A percentile compares a stretch with the other conserved stretches of the same genome.
Conservation (phyloP, 148 eudicot genomes). For the Dysphania ambrosioides region DNA sequence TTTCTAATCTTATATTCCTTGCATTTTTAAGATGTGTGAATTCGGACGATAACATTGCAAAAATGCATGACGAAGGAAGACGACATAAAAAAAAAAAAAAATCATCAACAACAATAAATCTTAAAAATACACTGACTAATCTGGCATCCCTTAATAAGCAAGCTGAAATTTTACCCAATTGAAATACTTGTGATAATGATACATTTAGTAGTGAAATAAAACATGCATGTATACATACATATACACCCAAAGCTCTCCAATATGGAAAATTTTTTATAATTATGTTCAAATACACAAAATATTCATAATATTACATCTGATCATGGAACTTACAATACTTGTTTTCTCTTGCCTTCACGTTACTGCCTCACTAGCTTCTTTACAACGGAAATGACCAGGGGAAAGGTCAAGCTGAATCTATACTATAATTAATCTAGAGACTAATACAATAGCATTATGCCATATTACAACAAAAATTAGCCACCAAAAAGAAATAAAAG, state of each 20-base stretch:
- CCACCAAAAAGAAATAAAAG: constrained; percentile 9
- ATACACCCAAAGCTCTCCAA: background rate
- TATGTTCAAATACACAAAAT: background rate
- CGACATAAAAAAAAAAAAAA: no score
- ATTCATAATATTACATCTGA: constrained; percentile 27
- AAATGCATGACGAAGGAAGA: no score
- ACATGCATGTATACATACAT: background rate
- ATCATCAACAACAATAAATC: no score
- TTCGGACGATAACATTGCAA: no score
- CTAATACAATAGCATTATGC: constrained; percentile 24
- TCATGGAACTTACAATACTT: constrained; percentile 18
- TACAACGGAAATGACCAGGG: constrained; percentile 28
- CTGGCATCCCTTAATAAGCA: no score
- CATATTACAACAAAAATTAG: constrained; percentile 31
- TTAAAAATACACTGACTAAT: no score
- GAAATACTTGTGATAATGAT: no score
- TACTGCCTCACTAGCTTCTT: constrained; percentile 22
- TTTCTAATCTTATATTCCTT: no score
- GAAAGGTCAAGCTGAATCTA: constrained; percentile 21
- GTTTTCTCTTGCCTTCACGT: constrained; percentile 16
- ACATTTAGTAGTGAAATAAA: background rate
- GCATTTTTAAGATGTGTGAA: no score
- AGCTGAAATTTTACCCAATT: no score
- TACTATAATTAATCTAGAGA: constrained; percentile 21
- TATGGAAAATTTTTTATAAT: background rate